A percentile compares a stretch with the other conserved stretches of the same genome.
phyloP scores from a whole-genome alignment of 371 early-diverging fungal genomes.

The Apophysomyces trapeziformis region DNA sequence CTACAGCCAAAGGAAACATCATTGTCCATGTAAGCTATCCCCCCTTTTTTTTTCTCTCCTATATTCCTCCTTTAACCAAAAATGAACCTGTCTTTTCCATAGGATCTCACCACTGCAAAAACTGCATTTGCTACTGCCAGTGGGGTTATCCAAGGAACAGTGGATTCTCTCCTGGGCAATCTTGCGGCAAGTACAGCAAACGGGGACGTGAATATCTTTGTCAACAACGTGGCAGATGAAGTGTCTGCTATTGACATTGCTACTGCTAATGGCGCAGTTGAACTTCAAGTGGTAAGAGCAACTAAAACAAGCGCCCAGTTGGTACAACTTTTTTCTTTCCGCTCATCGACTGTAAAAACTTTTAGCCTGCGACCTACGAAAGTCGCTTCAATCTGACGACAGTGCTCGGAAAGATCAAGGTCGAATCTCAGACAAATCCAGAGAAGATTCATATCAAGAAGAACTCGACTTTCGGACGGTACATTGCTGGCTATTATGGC shows the following conservation, averaged over 20 bases:
- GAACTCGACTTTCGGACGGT: not conserved
- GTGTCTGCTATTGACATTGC: not conserved
- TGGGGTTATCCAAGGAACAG: not conserved
- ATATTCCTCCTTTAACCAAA: too few species aligned
- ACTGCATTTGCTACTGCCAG: not conserved
- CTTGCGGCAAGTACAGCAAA: not conserved
- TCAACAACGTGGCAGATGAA: not conserved
- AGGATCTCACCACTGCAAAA: not conserved
- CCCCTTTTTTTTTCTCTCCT: not conserved
- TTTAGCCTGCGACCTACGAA: not conserved
- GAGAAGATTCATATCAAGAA: constrained; percentile 4
- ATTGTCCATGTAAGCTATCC: not conserved
- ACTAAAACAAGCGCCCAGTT: not conserved
- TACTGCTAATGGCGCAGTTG: not conserved
- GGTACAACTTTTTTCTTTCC: too few species aligned
- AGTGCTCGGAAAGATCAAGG: not conserved
- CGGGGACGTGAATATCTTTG: not conserved
- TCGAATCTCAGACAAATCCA: not conserved
- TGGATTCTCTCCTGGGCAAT: not conserved
- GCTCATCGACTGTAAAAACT: too few species aligned
- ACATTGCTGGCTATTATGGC: not conserved
- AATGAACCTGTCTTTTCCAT: not conserved
- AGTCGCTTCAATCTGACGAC: not conserved
- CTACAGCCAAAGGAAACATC: constrained; percentile 5
- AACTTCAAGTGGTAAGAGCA: not conserved